These are phyloP conservation scores for Leishmania mexicana DNA, from an alignment of 208 protist species.

Conservation along the genomic window DNA sequence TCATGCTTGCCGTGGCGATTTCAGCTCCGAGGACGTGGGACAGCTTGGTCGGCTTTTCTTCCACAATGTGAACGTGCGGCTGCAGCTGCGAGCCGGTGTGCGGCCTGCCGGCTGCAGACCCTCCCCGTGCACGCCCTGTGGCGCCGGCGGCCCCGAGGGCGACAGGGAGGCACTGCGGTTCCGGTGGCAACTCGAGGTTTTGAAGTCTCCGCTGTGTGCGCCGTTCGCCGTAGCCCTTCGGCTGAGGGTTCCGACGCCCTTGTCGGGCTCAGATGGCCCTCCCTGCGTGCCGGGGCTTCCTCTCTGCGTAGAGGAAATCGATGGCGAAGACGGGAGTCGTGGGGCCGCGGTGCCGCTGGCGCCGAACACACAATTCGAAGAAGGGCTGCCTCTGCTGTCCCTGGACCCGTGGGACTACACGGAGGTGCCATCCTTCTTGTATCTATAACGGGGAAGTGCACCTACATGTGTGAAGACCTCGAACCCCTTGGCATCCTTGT, in stretches of 20 bases:
- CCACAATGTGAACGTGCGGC: constrained; percentile 74
- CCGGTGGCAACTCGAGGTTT: constrained; percentile 38
- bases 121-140: constrained; percentile 8
- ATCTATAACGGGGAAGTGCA: constrained; percentile 24
- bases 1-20: background rate
- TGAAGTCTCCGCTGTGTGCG: constrained; percentile 54
- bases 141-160: background rate
- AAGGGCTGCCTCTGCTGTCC: background rate
- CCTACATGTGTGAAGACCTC: background rate
- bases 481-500: background rate
- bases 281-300: constrained; percentile 3
- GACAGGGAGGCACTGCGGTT: background rate
- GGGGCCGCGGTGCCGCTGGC: constrained; percentile 1
- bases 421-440: constrained; percentile 47
- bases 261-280: background rate
- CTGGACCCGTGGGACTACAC: constrained; percentile 50
- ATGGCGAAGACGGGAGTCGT: background rate
- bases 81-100: constrained; percentile 35
- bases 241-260: background rate
- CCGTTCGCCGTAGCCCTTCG: constrained; percentile 19
- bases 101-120: background rate
- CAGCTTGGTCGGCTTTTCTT: constrained; percentile 64
- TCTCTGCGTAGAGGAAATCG: constrained; percentile 14
- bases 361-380: background rate
- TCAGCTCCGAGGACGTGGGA: constrained; percentile 2